These are phyloP conservation scores for Agaricus subrufescens DNA, from an alignment of 768 basidiomycete species.

Conservation along the genomic window DNA sequence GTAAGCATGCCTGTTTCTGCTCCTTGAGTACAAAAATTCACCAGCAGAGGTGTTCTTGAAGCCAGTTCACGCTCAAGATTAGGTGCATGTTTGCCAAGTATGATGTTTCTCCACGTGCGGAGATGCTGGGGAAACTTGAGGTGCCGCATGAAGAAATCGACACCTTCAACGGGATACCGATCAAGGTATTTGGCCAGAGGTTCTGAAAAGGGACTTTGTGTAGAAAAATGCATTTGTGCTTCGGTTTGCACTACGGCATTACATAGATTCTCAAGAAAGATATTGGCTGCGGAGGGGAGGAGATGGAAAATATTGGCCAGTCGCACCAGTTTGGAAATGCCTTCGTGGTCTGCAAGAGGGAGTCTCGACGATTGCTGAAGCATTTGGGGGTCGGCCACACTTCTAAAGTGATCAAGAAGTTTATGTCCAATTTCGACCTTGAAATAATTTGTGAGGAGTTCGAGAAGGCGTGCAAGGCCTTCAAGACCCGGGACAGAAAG, in stretches of 20 bases:
- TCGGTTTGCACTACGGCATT: slow-evolving; percentile 90
- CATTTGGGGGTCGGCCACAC: slow-evolving; percentile 86
- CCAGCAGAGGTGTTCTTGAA: slow-evolving; percentile 51
- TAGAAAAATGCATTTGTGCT: slow-evolving; percentile 85
- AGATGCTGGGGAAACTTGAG: slow-evolving; percentile 77
- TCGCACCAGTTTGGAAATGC: slow-evolving; percentile 89
- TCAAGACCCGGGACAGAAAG: slow-evolving; percentile 90
- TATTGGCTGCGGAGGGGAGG: slow-evolving; percentile 87
- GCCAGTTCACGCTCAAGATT: slow-evolving; percentile 65
- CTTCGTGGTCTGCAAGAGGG: slow-evolving; percentile 82
- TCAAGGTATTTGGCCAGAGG: slow-evolving; percentile 89
- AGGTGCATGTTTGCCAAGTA: slow-evolving; percentile 76
- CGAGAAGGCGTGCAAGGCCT: slow-evolving; percentile 88
- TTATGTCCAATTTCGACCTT: slow-evolving; percentile 99
- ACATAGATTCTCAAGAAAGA: slow-evolving; percentile 86
- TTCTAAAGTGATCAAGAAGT: slow-evolving; percentile 91
- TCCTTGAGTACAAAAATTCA: slow-evolving; percentile 45
- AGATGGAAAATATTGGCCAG: slow-evolving; percentile 97
- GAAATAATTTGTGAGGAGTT: slow-evolving; percentile 97
- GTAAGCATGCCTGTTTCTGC: slow-evolving; percentile 47
- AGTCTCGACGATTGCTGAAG: slow-evolving; percentile 74
- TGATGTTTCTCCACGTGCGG: slow-evolving; percentile 78
- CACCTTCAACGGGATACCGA: slow-evolving; percentile 81
- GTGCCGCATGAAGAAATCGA: slow-evolving; percentile 79
- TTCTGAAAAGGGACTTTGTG: slow-evolving; percentile 86